A percentile compares a stretch with the other conserved stretches of the same genome.
phyloP scores from a whole-genome alignment of 208 protist species.

The Porcisia hertigi region DNA sequence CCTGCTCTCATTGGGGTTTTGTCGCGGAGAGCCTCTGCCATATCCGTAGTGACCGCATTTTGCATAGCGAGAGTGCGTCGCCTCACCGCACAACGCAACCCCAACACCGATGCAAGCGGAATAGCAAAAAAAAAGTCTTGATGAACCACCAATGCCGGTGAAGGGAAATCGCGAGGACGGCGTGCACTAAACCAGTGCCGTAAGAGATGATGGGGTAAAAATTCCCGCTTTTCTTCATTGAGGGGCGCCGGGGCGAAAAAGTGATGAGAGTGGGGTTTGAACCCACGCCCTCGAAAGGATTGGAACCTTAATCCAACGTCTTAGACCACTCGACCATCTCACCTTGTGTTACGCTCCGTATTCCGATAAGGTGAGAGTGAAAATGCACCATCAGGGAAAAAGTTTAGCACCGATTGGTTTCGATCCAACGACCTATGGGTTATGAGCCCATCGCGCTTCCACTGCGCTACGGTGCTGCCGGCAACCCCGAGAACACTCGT shows the following conservation, averaged over 20 bases:
- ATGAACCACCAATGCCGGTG: too few species aligned
- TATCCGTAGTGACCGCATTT: too few species aligned
- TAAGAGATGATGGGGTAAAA: too few species aligned
- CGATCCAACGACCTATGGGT: conserved; percentile 95
- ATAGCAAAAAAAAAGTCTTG: neutral
- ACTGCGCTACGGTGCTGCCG: conserved; percentile 92
- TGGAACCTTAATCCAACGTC: conserved; percentile 62
- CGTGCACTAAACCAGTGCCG: neutral
- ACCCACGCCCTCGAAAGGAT: conserved; percentile 59
- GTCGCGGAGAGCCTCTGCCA: too few species aligned
- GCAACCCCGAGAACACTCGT: too few species aligned
- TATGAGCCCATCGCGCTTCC: conserved; percentile 95
- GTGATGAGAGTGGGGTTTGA: conserved; percentile 60
- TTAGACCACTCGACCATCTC: conserved; percentile 62
- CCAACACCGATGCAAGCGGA: neutral
- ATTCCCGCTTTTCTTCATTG: too few species aligned
- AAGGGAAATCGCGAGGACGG: too few species aligned
- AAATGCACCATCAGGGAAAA: conserved; percentile 22
- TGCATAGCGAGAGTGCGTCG: too few species aligned
- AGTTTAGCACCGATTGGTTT: conserved; percentile 93
- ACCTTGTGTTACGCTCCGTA: neutral
- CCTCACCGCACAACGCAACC: neutral
- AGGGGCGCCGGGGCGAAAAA: neutral
- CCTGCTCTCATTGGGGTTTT: too few species aligned
- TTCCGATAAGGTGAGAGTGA: rapidly evolving